Base-by-base conservation (phyloP, 306 rosid genomes). In the Prunus persica region DNA sequence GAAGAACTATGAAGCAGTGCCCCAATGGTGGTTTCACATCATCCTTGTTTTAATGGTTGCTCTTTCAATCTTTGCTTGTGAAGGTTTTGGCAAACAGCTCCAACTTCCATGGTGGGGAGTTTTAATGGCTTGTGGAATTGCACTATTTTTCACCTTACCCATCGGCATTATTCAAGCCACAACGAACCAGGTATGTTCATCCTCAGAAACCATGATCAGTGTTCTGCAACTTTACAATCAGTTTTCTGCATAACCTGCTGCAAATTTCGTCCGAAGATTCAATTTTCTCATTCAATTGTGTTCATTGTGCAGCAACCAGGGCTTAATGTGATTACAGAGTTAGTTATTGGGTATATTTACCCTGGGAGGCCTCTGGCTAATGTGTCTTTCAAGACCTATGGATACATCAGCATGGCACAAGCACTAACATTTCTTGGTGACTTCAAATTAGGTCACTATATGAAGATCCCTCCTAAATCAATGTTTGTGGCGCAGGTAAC, bases 41-140 rank as follows among this genome's bases (percentile, higher is more conserved):
- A 88, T 92, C 57, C 78, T 95, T 77, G 9, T 79, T 5, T 0
- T 49, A 6, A 90, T 87, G 93, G 13, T 80, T 56, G 83, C 61
- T 16, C 78, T 89, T n/a, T 66, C 92, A 20, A 55, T 95, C 45
- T 34, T 60, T 18, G 82, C 92, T 47, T 92, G 97, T 66, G 91
- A 89, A 85, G 99, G 99, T 57, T 95, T 95, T 46, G 86, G 43
- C 60, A 65, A 81, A 78, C 97, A 95, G 67, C 97, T 95, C 65
- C 99, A 95, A 75, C 89, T 95, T 28, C 99, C 99, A 22, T 95
- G 99, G 99, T 92, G 99, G 99, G 99, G 99, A 68, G 71, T 95
- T 38, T 14, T 95, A 7, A 19, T 92, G 54, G 88, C 98, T 20
- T 83, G 91, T 43, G 77, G 30, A 14, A 79, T 95, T 78, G 98